Evolutionary conservation across 352 stramenopile genomes (phyloP).

Genomic region (Phytophthora meadii): DNA sequence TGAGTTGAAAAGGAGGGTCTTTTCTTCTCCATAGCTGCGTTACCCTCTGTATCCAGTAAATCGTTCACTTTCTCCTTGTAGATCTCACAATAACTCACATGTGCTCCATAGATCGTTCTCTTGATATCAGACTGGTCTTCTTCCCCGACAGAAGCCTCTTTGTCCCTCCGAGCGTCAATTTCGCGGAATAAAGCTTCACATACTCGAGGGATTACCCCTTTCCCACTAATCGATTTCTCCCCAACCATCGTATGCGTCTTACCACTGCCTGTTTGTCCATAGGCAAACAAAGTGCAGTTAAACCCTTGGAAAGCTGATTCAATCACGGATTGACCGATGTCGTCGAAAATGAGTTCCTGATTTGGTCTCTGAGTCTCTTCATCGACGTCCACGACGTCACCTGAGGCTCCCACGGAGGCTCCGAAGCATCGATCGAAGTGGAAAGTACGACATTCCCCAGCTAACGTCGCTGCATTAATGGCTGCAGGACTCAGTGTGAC

Average conservation of each 20-base stretch:
- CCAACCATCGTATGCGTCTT: slow-evolving; percentile 90
- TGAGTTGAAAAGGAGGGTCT: slow-evolving; percentile 40
- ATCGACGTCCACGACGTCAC: slow-evolving; percentile 38
- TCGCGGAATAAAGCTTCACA: slow-evolving; percentile 81
- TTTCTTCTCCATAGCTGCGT: slow-evolving; percentile 17
- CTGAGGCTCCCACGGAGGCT: slow-evolving; percentile 28
- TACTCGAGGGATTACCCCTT: slow-evolving; percentile 80
- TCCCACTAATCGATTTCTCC: slow-evolving; percentile 60
- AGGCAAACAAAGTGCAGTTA: slow-evolving; percentile 86
- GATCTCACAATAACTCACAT: slow-evolving; percentile 86
- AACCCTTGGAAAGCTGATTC: slow-evolving; percentile 82
- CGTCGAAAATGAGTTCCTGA: slow-evolving; percentile 81
- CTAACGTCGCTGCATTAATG: slow-evolving; percentile 41
- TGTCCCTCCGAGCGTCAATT: slow-evolving; percentile 56
- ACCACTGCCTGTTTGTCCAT: slow-evolving; percentile 81
- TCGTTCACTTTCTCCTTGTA: slow-evolving; percentile 91
- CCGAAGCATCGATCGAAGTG: slow-evolving; percentile 85
- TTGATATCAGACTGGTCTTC: slow-evolving; percentile 16
- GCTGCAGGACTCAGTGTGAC: slow-evolving; percentile 40
- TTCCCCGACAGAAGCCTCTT: slow-evolving; percentile 26
- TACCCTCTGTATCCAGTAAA: slow-evolving; percentile 56
- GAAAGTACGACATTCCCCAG: slow-evolving; percentile 71
- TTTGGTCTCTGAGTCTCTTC: slow-evolving; percentile 55
- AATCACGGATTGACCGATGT: slow-evolving; percentile 76
- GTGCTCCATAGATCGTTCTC: slow-evolving; percentile 55